Evolutionary conservation across 139 green algal genomes (phyloP), one percentile per base, ranked within the genome.

Genomic region (Volvox africanus): DNA sequence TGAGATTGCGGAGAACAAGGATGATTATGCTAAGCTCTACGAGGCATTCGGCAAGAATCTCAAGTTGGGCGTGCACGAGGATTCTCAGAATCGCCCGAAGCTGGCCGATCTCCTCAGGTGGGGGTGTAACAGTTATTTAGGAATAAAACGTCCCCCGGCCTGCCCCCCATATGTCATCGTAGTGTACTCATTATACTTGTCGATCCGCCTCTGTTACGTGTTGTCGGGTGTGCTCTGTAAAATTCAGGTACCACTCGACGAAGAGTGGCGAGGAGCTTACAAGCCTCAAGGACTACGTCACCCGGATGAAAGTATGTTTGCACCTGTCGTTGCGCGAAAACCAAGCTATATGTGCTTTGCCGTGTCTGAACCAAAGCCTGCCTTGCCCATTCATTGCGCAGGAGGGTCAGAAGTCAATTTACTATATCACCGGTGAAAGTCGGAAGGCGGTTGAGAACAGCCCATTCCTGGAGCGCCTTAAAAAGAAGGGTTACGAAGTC

Each of bases 1-100:
- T 32, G 98, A 99, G 95, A 97, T 99, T 44, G 96, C 97, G 1
- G 98, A 99, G 97, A 99, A 99, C 97, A 99, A 99, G 98, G 98
- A 99, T 83, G 98, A 99, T 95, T 99, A 99, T 95, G 93, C 88
- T 93, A 99, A 99, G 96, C 99, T 99, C 94, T 99, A 99, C 82
- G 98, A 99, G 96, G 92, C 98, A 26, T 99, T 99, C 88, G 96
- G 95, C 95, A 99, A 99, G 98, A 99, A 99, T 96, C 92, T 99
- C 33, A 99, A 99, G 98, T 97, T 99, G 80, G 96, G 97, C 71
- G 97, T 99, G 73, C 98, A 99, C 93, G 97, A 99, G 94, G 98
- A 99, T 94, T 95, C 87, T 36, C 96, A 98, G 91, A 99, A 99
- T 96, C 94, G 98, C 84, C 76, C 95, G 94, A 99, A 99, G 97